These are phyloP conservation scores for Rhodofomes roseus DNA, from an alignment of 1,284 basidiomycete genomes.

Conservation along the genomic window DNA sequence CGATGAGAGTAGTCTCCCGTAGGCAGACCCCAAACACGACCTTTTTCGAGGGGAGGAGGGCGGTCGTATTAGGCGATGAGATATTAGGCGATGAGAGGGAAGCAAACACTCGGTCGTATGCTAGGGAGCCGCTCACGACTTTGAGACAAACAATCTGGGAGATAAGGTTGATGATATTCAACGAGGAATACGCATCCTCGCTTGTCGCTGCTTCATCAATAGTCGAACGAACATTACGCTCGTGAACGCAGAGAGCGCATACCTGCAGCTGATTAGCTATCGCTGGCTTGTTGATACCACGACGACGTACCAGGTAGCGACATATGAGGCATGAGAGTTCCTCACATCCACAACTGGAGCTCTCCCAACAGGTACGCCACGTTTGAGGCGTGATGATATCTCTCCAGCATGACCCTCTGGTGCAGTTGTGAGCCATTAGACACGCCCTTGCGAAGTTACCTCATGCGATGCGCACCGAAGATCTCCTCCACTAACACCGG, in stretches of 20 bases:
- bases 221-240: constrained; percentile 58
- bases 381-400: constrained; percentile 56
- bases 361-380: constrained; percentile 86
- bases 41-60: too few relatives aligned
- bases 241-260: constrained; percentile 67
- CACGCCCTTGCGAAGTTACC: background rate
- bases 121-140: too few relatives aligned
- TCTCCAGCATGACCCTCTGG: constrained; percentile 82
- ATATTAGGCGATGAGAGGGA: too few relatives aligned
- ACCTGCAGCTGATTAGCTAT: constrained; percentile 41
- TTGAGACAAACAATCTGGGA: too few relatives aligned
- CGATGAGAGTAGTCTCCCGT: too few relatives aligned
- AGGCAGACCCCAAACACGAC: too few relatives aligned
- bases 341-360: constrained; percentile 84
- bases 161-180: too few relatives aligned
- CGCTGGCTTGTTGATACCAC: background rate
- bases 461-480: constrained; percentile 53
- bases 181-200: constrained; percentile 30
- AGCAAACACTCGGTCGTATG: too few relatives aligned
- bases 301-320: constrained; percentile 79
- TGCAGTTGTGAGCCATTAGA: background rate
- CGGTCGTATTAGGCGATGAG: too few relatives aligned
- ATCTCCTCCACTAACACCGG: constrained; percentile 87
- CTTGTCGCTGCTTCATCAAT: constrained; percentile 46
- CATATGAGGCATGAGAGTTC: constrained; percentile 95